Evolutionary conservation across 768 basidiomycete species (phyloP), one percentile per base, ranked within the genome.

Genomic region (Exsudoporus frostii): DNA sequence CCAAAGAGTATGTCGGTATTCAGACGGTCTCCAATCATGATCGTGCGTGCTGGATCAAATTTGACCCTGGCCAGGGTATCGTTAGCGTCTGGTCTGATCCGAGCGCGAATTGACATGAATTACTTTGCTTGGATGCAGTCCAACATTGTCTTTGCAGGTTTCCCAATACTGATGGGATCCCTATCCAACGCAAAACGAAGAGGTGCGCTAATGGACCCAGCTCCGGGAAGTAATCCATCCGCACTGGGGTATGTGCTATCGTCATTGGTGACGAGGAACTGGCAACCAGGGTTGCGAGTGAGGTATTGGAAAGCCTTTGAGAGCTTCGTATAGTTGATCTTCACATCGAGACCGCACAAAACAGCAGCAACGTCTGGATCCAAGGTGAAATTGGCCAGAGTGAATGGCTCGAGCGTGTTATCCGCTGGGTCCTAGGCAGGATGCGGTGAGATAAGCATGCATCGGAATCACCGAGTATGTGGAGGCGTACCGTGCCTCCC

Each of bases 1-100:
- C 96, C 97, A 64, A 98, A 99, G 47, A 89, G 72, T 61, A 99
- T 98, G 71, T 99, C 96, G 6, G 97, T 98, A 68, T 91, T 88
- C 59, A 99, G 78, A 55, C 96, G 83, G 73, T 99, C 96, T 38
- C 96, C 96, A 41, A 98, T 78, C 92, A 99, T 98, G 67, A 98
- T 84, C 15, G 95, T 94, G 48, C 85, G 77, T 55, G 79, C 74
- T 39, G 91, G 91, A 71, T 98, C 89, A 67, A 92, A 94, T 43
- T 89, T 68, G 60, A 95, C 84, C 70, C 94, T 97, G 43, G 9
- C 13, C 41, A 38, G 30, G 10, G 11, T n/a, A 39, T 25, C 41
- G 54, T 55, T 41, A 64, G 59, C 61, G 46, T 33, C 29, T 40
- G 29, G 34, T 22, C 19, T 29, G 11, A 24, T 54, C 46, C 11